Evolutionary conservation across 306 rosid species (phyloP), one percentile per base, ranked within the genome.

Genomic region (Rosa chinensis): DNA sequence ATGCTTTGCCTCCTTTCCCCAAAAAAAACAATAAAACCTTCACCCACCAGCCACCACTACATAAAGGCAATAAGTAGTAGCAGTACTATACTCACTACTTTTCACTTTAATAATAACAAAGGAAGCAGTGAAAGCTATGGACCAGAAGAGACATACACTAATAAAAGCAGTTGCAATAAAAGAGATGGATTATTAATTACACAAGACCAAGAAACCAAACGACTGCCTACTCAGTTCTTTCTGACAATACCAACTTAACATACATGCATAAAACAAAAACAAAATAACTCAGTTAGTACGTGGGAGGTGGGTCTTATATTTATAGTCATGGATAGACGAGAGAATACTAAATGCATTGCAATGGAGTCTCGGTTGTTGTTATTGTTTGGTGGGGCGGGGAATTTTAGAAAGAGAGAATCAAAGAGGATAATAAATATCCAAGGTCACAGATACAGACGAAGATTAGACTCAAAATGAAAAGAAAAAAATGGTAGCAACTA

Each of bases 371-470:
- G 25, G 82, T 63, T 63, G 10, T 23, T 59, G 37, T 23, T 59
- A 14, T 64, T 35, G 72, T 67, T 67, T 67, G 49, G 72, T 67
- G 72, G 18, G 71, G 71, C 23, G 28, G 39, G 72, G 72, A 67
- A 67, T 67, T 42, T 70, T 66, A 76, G 39, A 67, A 39, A 80
- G 73, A 72, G 78, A 74, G 70, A 74, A 78, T 69, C 42, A 61
- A 7, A 68, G 5, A 83, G 72, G 74, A 82, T 59, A 75, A 82
- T 84, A 83, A 77, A 23, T 70, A 76, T 77, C 81, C 78, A 64
- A 23, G 86, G 86, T 82, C 91, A 88, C 93, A 90, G 90, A 91
- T 91, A 77, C 90, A 25, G 25, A 25, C 25, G 25, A 25, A 25
- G 25, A 25, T 25, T 25, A 25, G 25, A 25, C 25, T 25, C 25